A percentile compares a stretch with the other conserved stretches of the same genome.
Evolutionary conservation across 2,329 filamentous ascomycete species (phyloP).

Genomic region (Pestalotiopsis sp.): DNA sequence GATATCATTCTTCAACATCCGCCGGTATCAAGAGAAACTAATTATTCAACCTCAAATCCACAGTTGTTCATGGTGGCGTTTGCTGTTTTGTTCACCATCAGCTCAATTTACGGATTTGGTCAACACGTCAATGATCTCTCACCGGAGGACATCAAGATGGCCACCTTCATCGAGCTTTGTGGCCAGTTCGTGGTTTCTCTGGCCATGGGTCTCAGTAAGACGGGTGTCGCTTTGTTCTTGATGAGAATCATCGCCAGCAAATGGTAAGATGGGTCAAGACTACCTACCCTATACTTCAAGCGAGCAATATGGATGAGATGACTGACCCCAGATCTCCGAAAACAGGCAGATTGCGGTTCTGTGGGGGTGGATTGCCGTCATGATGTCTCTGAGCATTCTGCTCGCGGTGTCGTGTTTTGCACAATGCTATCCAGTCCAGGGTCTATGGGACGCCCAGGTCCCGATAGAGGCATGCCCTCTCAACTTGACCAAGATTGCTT

Average conservation of each 20-base stretch:
- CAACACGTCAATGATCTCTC: slow-evolving; percentile 18
- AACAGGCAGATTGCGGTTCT: slow-evolving; percentile 20
- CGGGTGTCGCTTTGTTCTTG: slow-evolving; percentile 20
- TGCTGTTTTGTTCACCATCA: slow-evolving; percentile 15
- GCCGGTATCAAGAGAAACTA: background rate
- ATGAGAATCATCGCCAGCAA: slow-evolving; percentile 19
- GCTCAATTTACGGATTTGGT: slow-evolving; percentile 19
- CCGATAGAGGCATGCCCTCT: slow-evolving; percentile 14
- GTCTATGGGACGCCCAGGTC: slow-evolving; percentile 19
- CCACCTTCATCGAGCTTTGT: slow-evolving; percentile 17
- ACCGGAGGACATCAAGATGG: slow-evolving; percentile 16
- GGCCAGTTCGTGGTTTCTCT: slow-evolving; percentile 18
- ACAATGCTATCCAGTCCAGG: slow-evolving; percentile 19
- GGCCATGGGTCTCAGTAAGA: slow-evolving; percentile 22
- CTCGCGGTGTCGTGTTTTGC: slow-evolving; percentile 19
- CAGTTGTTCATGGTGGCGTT: slow-evolving; percentile 8
- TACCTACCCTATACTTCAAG: too few relatives aligned
- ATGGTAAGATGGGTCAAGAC: slow-evolving; percentile 15
- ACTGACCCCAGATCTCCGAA: background rate
- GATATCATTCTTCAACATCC: background rate
- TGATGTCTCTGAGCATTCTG: slow-evolving; percentile 20
- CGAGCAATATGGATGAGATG: background rate
- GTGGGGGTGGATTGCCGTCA: slow-evolving; percentile 22
- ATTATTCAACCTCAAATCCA: background rate
- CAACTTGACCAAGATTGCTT: slow-evolving; percentile 19